phyloP scores from a whole-genome alignment of 148 eudicot species.

The Diospyros kaki region DNA sequence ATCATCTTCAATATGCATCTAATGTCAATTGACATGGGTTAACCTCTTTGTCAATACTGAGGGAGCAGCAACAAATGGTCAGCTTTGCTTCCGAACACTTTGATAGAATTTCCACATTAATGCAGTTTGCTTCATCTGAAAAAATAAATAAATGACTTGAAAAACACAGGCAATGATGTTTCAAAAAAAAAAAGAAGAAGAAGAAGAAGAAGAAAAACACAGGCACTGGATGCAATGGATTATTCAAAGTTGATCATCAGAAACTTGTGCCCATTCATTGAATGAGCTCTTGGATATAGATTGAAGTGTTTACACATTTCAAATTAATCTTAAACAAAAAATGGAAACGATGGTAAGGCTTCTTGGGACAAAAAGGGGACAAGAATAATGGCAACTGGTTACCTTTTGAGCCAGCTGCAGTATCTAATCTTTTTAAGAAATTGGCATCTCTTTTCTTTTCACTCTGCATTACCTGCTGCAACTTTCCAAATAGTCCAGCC shows the following conservation, averaged over 20 bases:
- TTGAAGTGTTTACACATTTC: slow-evolving; percentile 1
- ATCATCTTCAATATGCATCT: not conserved
- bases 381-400: not conserved
- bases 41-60: slow-evolving; percentile 54
- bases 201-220: not conserved
- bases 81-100: slow-evolving; percentile 79
- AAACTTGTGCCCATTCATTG: not conserved
- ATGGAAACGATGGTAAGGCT: not conserved
- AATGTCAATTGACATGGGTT: not conserved
- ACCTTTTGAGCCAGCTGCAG: slow-evolving; percentile 47
- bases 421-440: slow-evolving; percentile 44
- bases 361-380: not conserved
- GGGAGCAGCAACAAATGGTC: slow-evolving; percentile 66
- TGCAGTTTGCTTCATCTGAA: slow-evolving; percentile 48
- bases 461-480: slow-evolving; percentile 64
- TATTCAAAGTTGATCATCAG: not conserved
- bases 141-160: not conserved
- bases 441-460: slow-evolving; percentile 64
- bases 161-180: too few species aligned
- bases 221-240: not conserved
- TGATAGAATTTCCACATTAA: slow-evolving; percentile 71
- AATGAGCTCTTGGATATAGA: not conserved
- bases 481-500: slow-evolving; percentile 55
- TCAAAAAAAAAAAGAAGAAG: not conserved
- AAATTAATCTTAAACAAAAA: not conserved